These are phyloP conservation scores for Paecilomyces dactylethromorphus DNA, from an alignment of 2,329 filamentous ascomycete species.

Conservation along the genomic window DNA sequence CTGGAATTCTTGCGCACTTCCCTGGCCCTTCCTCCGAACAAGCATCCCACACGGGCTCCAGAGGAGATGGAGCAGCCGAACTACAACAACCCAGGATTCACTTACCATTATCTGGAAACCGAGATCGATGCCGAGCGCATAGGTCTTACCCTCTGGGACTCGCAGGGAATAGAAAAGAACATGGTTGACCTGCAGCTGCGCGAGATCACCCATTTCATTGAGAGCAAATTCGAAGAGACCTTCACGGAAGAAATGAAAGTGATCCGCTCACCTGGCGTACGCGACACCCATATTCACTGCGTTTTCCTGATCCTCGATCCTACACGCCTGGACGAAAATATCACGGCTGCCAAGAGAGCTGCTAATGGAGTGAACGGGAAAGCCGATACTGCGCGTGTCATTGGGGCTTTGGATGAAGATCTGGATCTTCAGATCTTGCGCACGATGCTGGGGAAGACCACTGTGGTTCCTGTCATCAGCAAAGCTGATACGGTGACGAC, in stretches of 20 bases:
- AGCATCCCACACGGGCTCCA: conserved; percentile 52
- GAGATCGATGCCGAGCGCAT: conserved; percentile 90
- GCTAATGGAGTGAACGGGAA: conserved; percentile 50
- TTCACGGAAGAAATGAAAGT: conserved; percentile 98
- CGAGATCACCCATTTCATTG: conserved; percentile 84
- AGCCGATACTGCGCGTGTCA: conserved; percentile 30
- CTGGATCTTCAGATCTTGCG: conserved; percentile 87
- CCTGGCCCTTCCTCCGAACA: conserved; percentile 73
- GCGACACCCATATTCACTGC: conserved; percentile 95
- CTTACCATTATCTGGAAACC: conserved; percentile 84
- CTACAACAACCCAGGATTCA: conserved; percentile 60
- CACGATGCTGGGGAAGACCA: conserved; percentile 85
- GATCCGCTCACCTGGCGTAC: conserved; percentile 80
- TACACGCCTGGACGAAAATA: conserved; percentile 73
- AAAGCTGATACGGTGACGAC: conserved; percentile 97
- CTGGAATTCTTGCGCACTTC: conserved; percentile 90
- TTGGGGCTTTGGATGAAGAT: conserved; percentile 75
- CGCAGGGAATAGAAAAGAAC: conserved; percentile 87
- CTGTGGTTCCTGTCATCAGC: conserved; percentile 88
- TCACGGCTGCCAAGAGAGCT: conserved; percentile 58
- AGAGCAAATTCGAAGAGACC: conserved; percentile 97
- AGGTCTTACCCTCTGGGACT: conserved; percentile 94
- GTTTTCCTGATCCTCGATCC: conserved; percentile 91
- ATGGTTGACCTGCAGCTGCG: conserved; percentile 90
- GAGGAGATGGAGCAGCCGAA: conserved; percentile 52